These are phyloP conservation scores for Emmonsia crescens DNA, from an alignment of 2,329 filamentous ascomycete species.

Conservation along the genomic window DNA sequence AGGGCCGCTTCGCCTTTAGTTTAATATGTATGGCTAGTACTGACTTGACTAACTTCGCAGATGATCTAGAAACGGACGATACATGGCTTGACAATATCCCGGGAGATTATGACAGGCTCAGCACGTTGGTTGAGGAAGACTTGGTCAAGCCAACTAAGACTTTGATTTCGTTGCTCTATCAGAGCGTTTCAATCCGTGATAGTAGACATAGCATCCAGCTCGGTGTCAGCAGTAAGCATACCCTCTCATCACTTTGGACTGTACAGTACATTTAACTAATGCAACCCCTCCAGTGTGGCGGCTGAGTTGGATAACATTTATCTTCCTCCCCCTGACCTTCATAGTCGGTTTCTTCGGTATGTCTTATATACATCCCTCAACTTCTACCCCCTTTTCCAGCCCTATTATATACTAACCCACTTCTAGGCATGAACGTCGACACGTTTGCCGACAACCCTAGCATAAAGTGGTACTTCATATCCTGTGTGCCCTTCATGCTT, in stretches of 20 bases:
- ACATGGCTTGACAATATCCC: conserved; percentile 33
- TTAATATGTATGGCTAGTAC: neutral
- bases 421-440: conserved; percentile 42
- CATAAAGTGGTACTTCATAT: conserved; percentile 43
- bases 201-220: conserved; percentile 40
- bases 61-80: conserved; percentile 19
- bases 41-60: conserved; percentile 3
- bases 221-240: conserved; percentile 38
- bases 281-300: conserved; percentile 18
- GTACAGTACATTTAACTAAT: neutral
- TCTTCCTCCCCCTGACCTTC: conserved; percentile 39
- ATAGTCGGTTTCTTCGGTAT: conserved; percentile 34
- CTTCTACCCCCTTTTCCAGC: neutral
- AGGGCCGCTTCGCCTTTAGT: neutral
- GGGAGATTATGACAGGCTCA: conserved; percentile 37
- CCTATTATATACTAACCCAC: neutral
- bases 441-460: conserved; percentile 33
- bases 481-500: conserved; percentile 36
- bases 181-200: conserved; percentile 43
- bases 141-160: conserved; percentile 41
- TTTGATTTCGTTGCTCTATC: conserved; percentile 43
- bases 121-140: conserved; percentile 39
- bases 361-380: neutral
- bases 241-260: neutral
- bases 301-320: conserved; percentile 31